A percentile compares a stretch with the other conserved stretches of the same genome.
Evolutionary conservation across 176 grass and related monocot genomes (phyloP).

Genomic region (Carex parvula): DNA sequence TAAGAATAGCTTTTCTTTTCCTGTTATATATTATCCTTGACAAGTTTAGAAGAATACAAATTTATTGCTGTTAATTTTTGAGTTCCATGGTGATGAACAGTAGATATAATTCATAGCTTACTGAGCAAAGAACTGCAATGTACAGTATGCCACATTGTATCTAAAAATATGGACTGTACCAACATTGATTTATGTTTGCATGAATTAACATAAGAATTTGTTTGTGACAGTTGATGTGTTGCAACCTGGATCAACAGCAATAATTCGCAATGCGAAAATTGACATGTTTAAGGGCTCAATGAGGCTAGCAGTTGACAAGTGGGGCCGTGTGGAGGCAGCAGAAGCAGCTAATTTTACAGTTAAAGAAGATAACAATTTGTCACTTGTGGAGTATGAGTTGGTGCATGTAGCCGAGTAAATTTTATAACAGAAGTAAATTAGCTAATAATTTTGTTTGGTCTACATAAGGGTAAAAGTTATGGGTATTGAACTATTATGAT

Average conservation of each 20-base stretch:
- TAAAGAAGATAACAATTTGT: constrained; percentile 83
- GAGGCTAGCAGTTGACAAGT: constrained; percentile 87
- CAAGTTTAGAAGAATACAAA: background rate
- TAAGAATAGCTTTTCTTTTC: background rate
- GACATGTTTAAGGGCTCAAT: constrained; percentile 94
- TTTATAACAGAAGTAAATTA: background rate
- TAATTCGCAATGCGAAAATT: constrained; percentile 82
- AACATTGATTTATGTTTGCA: background rate
- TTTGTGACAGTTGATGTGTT: constrained; percentile 56
- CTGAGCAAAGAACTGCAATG: background rate
- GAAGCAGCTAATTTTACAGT: constrained; percentile 74
- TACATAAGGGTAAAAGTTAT: background rate
- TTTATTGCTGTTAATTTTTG: background rate
- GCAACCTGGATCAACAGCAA: constrained; percentile 56
- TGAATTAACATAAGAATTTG: constrained; percentile 2
- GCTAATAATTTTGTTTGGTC: constrained; percentile 25
- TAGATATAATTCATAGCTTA: background rate
- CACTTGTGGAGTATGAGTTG: constrained; percentile 80
- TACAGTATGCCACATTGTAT: background rate
- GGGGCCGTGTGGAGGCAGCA: constrained; percentile 66
- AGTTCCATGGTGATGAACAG: background rate
- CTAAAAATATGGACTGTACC: background rate
- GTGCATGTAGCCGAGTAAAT: constrained; percentile 65
- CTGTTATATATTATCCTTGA: background rate
- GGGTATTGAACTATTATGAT: background rate